These are phyloP conservation scores for Panaeolus cyanescens DNA, from an alignment of 768 basidiomycete species.

Conservation along the genomic window DNA sequence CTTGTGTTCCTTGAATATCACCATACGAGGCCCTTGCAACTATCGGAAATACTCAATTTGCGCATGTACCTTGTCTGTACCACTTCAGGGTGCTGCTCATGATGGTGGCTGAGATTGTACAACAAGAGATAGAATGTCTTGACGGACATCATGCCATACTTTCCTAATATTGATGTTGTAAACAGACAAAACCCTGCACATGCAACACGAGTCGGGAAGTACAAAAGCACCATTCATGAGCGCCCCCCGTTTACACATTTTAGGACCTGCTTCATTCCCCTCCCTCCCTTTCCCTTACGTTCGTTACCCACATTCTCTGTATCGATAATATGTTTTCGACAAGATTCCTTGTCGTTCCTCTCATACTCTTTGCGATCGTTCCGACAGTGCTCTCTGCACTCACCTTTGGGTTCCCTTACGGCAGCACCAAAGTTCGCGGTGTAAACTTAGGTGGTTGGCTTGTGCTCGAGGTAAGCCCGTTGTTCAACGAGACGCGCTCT, in stretches of 20 bases:
- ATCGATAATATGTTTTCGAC: not conserved
- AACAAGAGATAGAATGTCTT: no score
- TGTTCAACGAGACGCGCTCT: no score
- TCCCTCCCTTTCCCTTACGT: not conserved
- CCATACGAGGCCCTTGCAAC: no score
- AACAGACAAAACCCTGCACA: not conserved
- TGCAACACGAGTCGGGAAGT: not conserved
- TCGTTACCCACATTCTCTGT: not conserved
- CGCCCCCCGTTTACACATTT: not conserved
- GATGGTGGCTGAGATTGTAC: no score
- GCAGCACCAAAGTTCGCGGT: constrained; percentile 70
- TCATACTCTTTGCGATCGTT: not conserved
- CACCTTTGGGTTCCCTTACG: constrained; percentile 69
- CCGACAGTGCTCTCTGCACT: constrained; percentile 19
- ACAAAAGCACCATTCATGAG: not conserved
- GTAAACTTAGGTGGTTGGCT: constrained; percentile 77
- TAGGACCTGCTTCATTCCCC: not conserved
- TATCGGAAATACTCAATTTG: no score
- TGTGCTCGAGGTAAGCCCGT: constrained; percentile 44
- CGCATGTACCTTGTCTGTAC: no score
- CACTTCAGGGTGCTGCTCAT: no score
- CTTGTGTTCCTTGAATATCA: no score
- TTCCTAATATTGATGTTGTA: not conserved
- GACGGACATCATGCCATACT: not conserved
- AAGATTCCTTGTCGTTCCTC: not conserved